Conservation (phyloP, 2,329 filamentous ascomycete species). For the Monilinia fructicola region DNA sequence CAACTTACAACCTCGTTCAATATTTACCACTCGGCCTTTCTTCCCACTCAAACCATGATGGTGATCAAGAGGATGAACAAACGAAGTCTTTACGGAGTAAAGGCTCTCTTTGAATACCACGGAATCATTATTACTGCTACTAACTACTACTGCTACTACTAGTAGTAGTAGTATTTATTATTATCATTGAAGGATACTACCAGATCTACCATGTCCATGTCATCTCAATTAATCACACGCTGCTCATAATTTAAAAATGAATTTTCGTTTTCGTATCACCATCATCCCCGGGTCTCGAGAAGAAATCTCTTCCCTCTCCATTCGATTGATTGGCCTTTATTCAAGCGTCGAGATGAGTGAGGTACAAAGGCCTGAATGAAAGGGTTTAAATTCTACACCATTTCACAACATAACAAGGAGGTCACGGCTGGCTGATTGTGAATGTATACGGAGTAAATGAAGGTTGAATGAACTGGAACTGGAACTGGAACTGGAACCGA, state of each 20-base stretch:
- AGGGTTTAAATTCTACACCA: neutral
- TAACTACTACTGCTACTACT: too few species aligned
- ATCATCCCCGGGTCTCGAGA: too few species aligned
- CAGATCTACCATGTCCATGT: constrained; percentile 2
- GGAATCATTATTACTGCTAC: neutral
- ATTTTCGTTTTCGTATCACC: constrained; percentile 19
- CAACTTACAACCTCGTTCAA: constrained; percentile 10
- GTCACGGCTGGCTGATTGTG: neutral
- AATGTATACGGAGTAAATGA: neutral
- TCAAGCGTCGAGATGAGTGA: neutral
- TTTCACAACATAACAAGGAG: neutral
- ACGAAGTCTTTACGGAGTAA: too few species aligned
- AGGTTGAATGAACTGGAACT: constrained; percentile 5
- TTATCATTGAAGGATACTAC: constrained; percentile 4
- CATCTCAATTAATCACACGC: constrained; percentile 17
- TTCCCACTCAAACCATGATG: constrained; percentile 12
- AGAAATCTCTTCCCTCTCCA: constrained; percentile 1
- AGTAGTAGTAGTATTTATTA: too few species aligned
- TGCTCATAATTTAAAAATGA: constrained; percentile 12
- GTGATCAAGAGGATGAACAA: neutral
- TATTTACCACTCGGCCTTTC: constrained; percentile 18
- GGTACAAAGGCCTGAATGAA: neutral
- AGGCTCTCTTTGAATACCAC: constrained; percentile 1
- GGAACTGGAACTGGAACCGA: constrained; percentile 2
- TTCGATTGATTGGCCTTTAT: neutral